Evolutionary conservation across 257 asterid species (phyloP), one percentile per base, ranked within the genome.

Genomic region (Verbena officinalis): DNA sequence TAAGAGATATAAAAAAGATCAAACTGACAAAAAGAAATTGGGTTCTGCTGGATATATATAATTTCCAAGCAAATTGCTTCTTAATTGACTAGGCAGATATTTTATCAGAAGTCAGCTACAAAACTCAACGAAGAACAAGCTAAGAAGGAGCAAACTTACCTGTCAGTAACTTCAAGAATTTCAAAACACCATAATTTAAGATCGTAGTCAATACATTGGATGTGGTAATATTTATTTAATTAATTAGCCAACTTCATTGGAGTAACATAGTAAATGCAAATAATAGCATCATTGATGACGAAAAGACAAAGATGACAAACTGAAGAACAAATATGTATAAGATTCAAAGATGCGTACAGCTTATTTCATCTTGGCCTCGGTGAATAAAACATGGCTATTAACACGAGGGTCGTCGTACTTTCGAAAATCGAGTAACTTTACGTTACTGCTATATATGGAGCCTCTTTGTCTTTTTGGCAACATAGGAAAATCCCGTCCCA

Each of bases 331-430:
- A 43, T 16, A 33, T 10, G 17, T 21, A 5, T 21, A 5, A 14
- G 14, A 51, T 3, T 39, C 64, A 62, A 16, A 42, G 8, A 48
- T 30, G 55, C 13, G 27, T 61, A 53, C 59, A 15, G 55, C 48
- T 86, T 80, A 84, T 78, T 86, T 86, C 91, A 84, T 86, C 79
- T 86, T 84, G 16, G 83, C 84, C 75, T 84, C 91, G 11, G 83
- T 84, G 79, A 86, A 86, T 64, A 84, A 73, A 59, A 84, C 95
- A 48, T 86, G 95, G 48, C 78, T 78, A 46, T 82, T 84, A 40
- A 86, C 91, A 7, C 95, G 89, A 59, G 95, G 91, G 68, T 86
- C 95, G 68, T 86, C 95, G 36, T 74, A 86, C 82, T 86, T 86
- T 1, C 87, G 79, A 51, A 86, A 84, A 80, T 84, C 95, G 0